Evolutionary conservation across 2,329 filamentous ascomycete species (phyloP), one percentile per base, ranked within the genome.

Genomic region (Paradendryphiella salina): DNA sequence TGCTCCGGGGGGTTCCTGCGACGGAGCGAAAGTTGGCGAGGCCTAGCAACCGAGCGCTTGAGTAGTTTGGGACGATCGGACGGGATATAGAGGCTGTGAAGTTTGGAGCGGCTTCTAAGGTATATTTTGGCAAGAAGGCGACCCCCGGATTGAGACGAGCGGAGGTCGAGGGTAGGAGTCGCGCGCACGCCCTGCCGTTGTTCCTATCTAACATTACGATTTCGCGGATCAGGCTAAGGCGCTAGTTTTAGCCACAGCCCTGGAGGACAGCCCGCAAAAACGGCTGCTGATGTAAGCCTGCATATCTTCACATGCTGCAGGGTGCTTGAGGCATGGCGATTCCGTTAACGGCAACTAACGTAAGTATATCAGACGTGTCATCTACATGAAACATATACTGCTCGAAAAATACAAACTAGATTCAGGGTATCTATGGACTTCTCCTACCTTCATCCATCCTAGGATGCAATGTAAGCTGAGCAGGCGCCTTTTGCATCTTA

Each of bases 401-500:
- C 15, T n/a, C n/a, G 40, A 23, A 15, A 39, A 48, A 26, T 14
- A 9, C 26, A 20, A 21, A 23, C 18, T 34, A 32, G 17, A 31
- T 15, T 26, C 43, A 38, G 43, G 43, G 43, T 37, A 46, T 46
- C 39, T 29, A 32, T 18, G 9, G 18, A 14, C 20, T 33, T 4
- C 31, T 46, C 13, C 28, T 15, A 15, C 15, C 32, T 9, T 17
- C 15, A 9, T 23, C 35, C 11, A 32, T 8, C 29, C 20, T 17
- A 35, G 9, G 3, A 43, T 10, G 14, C n/a, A 14, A 13, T 14
- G n/a, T 23, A 28, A 42, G 39, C 18, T 13, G 11, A 5, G 1
- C 11, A 38, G 1, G 17, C 15, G 11, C 3, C 38, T 41, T 35
- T 47, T 43, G 28, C 21, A 5, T 38, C 44, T 63, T 59, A 73